Evolutionary conservation across 768 basidiomycete species (phyloP).

Genomic region (Megacollybia marginata): DNA sequence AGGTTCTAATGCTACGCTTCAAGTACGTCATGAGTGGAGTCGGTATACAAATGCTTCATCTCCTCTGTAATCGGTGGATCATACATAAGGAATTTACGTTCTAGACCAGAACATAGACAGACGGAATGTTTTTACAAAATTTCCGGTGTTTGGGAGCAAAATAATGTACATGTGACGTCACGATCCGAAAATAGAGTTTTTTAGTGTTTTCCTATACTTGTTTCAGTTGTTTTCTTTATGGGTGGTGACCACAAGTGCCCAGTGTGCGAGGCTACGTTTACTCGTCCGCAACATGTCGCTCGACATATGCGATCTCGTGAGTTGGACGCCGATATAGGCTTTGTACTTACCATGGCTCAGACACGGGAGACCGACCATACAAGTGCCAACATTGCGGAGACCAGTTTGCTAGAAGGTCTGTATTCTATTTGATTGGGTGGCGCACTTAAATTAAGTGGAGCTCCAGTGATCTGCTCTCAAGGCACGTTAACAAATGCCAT

Average conservation of each 20-base stretch:
- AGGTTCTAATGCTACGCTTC: too few relatives aligned
- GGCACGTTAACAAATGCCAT: conserved; percentile 87
- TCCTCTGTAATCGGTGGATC: too few relatives aligned
- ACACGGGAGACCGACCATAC: conserved; percentile 87
- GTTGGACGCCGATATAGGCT: conserved; percentile 30
- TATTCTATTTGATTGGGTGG: neutral
- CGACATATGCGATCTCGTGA: conserved; percentile 87
- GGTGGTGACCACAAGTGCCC: conserved; percentile 83
- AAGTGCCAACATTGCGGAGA: conserved; percentile 85
- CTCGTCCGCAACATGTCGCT: conserved; percentile 84
- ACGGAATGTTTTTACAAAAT: too few relatives aligned
- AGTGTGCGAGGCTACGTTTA: conserved; percentile 83
- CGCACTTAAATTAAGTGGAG: neutral
- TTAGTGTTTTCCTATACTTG: neutral
- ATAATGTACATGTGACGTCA: too few relatives aligned
- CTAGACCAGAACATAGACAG: too few relatives aligned
- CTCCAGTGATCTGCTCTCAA: conserved; percentile 70
- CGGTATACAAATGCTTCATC: too few relatives aligned
- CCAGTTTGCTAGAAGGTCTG: conserved; percentile 79
- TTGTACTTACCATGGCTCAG: conserved; percentile 27
- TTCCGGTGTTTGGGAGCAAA: too few relatives aligned
- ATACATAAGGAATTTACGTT: too few relatives aligned
- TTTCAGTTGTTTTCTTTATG: conserved; percentile 29
- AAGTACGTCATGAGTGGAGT: too few relatives aligned
- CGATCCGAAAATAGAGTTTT: too few relatives aligned